Conservation (phyloP, 1,284 basidiomycete species). For the Ceratobasidium sp. region DNA sequence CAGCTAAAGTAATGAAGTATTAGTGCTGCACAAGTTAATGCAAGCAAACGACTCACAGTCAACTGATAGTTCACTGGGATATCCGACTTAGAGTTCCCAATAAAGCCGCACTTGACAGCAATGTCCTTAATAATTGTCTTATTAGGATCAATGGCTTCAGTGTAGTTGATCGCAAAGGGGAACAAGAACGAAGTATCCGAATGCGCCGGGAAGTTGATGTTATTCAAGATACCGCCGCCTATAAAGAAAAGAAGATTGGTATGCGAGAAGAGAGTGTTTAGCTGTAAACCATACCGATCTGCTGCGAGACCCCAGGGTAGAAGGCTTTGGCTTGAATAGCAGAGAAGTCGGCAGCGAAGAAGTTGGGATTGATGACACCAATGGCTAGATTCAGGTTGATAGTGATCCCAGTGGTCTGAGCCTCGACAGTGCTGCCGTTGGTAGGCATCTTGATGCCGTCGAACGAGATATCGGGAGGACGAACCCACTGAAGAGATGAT, state of each 20-base stretch:
- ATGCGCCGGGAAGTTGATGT: slow-evolving; percentile 73
- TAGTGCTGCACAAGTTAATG: neutral
- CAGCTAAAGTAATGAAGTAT: slow-evolving; percentile 47
- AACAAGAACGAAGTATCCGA: slow-evolving; percentile 80
- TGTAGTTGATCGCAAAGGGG: slow-evolving; percentile 82
- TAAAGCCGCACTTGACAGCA: slow-evolving; percentile 72
- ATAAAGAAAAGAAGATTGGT: slow-evolving; percentile 57
- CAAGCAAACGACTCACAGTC: slow-evolving; percentile 57
- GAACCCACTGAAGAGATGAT: slow-evolving; percentile 44
- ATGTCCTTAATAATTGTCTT: slow-evolving; percentile 71
- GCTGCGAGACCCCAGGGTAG: slow-evolving; percentile 21
- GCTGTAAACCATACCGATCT: slow-evolving; percentile 14
- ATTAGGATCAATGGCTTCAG: slow-evolving; percentile 67
- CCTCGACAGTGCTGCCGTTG: slow-evolving; percentile 58
- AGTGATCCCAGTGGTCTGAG: slow-evolving; percentile 60
- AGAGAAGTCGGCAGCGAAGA: slow-evolving; percentile 78
- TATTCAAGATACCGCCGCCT: slow-evolving; percentile 71
- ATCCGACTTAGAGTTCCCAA: slow-evolving; percentile 59
- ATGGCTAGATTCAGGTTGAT: slow-evolving; percentile 76
- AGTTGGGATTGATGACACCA: slow-evolving; percentile 84
- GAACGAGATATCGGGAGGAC: slow-evolving; percentile 55
- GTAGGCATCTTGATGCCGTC: slow-evolving; percentile 62
- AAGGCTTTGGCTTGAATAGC: slow-evolving; percentile 70
- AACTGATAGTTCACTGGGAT: slow-evolving; percentile 78
- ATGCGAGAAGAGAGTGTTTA: slow-evolving; percentile 38